Evolutionary conservation across 257 asterid species (phyloP), one percentile per base, ranked within the genome.

Genomic region (Nyctanthes arbortristis): DNA sequence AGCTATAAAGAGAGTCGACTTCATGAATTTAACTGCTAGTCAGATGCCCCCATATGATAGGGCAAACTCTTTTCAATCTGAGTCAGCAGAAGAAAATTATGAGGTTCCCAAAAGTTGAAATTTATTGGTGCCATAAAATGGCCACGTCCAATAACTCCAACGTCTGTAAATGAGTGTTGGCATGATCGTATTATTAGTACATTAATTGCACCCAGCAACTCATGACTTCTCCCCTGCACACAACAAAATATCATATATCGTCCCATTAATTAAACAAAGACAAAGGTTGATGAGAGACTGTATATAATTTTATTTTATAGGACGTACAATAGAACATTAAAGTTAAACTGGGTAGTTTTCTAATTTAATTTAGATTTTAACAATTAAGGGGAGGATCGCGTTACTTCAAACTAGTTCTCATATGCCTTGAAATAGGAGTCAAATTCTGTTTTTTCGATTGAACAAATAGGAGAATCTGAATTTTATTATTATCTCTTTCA

Each of bases 131-230:
- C 58, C 60, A 55, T 30, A 30, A 24, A 18, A 27, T 10, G 28
- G 63, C 76, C 75, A 73, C 65, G 70, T 66, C 75, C 80, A 71
- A 73, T 75, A 39, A 55, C 63, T 83, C 84, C 83, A 75, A 70
- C 11, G 31, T 61, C 35, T 52, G 34, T 60, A 31, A 28, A 60
- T 60, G 14, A 14, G 11, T 32, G 18, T 61, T 61, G 49, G 66
- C 66, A 9, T 34, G 33, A 33, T 25, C 8, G 5, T 14, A 2
- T 4, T 49, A n/a, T 32, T 35, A 9, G 10, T 35, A 1, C 4
- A 10, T n/a, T 32, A n/a, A 10, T n/a, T 32, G 30, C 29, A 33
- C 18, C 18, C 45, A 18, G 66, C 4, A 25, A 33, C 29, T 61
- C 16, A 5, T n/a, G n/a, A n/a, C n/a, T 3, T 61, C 47, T 7